Conservation (phyloP, 371 early-diverging fungal genomes). For the Amoeboaphelidium protococcarum region DNA sequence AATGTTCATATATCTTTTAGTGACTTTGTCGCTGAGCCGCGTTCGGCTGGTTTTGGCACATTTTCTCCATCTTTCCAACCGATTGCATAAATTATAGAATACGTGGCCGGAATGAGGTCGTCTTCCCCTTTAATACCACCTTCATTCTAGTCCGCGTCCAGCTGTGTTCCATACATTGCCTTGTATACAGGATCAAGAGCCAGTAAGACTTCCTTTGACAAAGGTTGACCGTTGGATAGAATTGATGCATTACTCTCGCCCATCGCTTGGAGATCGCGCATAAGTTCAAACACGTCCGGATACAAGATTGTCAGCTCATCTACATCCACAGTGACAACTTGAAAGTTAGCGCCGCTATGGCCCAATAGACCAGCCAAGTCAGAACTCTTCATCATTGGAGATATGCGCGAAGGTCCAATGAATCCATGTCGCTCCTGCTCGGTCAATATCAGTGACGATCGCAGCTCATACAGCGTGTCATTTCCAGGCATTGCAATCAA, state of each 20-base stretch:
- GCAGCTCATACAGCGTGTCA: conserved; percentile 72
- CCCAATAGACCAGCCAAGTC: not conserved
- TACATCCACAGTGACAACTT: conserved; percentile 35
- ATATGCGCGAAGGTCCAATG: conserved; percentile 58
- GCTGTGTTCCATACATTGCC: conserved; percentile 13
- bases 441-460: conserved; percentile 63
- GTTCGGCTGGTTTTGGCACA: conserved; percentile 36
- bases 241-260: conserved; percentile 86
- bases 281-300: conserved; percentile 67
- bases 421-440: conserved; percentile 72
- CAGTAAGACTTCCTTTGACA: conserved; percentile 32
- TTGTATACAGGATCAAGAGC: conserved; percentile 68
- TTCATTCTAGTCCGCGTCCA: not conserved
- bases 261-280: conserved; percentile 70
- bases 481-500: conserved; percentile 78
- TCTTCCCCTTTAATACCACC: conserved; percentile 25
- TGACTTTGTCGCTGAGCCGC: conserved; percentile 38
- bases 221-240: conserved; percentile 23
- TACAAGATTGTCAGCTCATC: conserved; percentile 81
- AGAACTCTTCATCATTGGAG: conserved; percentile 51
- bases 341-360: not conserved
- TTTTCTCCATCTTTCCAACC: conserved; percentile 57
- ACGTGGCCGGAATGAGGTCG: conserved; percentile 77
- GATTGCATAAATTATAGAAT: conserved; percentile 49
- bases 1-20: conserved; percentile 39